Evolutionary conservation across 768 basidiomycete genomes (phyloP), one percentile per base, ranked within the genome.

Genomic region (Podaxis rugospora): DNA sequence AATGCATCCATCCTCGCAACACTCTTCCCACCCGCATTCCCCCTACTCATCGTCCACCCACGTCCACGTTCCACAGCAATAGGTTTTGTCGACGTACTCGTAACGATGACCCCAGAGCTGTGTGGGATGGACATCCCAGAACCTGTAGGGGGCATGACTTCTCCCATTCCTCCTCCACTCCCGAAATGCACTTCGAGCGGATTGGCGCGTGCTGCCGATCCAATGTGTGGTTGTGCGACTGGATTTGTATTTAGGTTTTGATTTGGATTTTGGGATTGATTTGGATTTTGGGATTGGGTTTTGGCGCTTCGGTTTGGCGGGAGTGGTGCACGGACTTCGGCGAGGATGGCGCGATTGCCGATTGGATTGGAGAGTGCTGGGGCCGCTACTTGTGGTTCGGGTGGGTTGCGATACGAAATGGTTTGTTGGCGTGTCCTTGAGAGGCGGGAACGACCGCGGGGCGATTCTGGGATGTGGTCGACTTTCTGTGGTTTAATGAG

Each of bases 361-460:
- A 89, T 74, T 0, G 89, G 89, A 1, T 86, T 88, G 14, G 88
- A 90, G 5, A 91, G 72, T 0, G 80, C 72, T 4, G 84, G 80
- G 5, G 73, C 68, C 21, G 70, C 68, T 27, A 66, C 69, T 13
- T 66, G 68, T 18, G 68, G 67, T 65, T 76, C 72, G 1, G 86
- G 86, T 0, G 80, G 82, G 57, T 79, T 80, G 55, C 87, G 78
- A 70, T 87, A 89, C 1, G 88, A 86, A 39, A 79, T 67, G 57
- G 68, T 68, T 21, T 64, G 44, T 27, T 65, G 62, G 27, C 65
- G 63, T 44, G 66, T 63, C 23, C 66, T 65, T 4, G 69, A 68
- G 23, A 65, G 57, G 58, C 71, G 71, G 35, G 74, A 69, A 7
- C 74, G 77, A 21, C 74, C 67, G 4, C 74, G 70, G 0, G 65